Base-by-base conservation (phyloP, 495 filamentous ascomycete species). In the Hypomontagnella monticulosa region DNA sequence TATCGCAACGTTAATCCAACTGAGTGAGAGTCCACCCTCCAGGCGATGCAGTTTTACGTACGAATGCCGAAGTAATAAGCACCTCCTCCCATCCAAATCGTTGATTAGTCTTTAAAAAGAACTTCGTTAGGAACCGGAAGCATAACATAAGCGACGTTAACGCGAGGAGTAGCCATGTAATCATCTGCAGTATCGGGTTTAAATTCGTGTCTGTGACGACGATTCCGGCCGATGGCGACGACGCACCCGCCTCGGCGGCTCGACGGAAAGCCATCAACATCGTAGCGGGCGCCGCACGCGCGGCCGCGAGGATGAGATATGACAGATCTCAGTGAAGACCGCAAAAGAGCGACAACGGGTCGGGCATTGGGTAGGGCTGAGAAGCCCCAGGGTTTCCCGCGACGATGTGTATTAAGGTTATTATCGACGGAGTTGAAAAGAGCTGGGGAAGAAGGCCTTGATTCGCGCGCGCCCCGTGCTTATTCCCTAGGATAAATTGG, bases 91-190 rank as follows among this genome's bases (percentile, higher is more conserved):
- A 65, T 12, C 57, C 59, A 14, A 70, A 67, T 2, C 59, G 58
- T 18, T 60, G 54, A 11, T 62, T 70, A 18, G 55, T 62, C 57
- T 64, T 72, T 46, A 72, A 37, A 57, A 67, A 72, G 19, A 72
- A 72, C 19, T 61, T 67, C 0, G 66, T 70, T 27, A 72, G 49
- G 23, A 72, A 62, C 11, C 70, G 62, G 20, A 70, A 72, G 41
- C 57, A 59, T 4, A 72, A 34, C 53, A 70, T 66, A n/a, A 73
- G 68, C 4, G 53, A 58, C 15, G 65, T 66, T 12, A 73, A 32
- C 18, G 64, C 61, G 23, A 73, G 65, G n/a, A 71, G 50, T 2
- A 73, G 59, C 71, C 71, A 73, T 6, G 71, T 68, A 1, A 63
- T 37, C 44, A 69, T 66, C 47, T 73, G 70, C 6, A 73, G n/a